These are phyloP conservation scores for Davidsoniella neocaledoniae DNA, from an alignment of 2,329 filamentous ascomycete genomes.

Conservation along the genomic window DNA sequence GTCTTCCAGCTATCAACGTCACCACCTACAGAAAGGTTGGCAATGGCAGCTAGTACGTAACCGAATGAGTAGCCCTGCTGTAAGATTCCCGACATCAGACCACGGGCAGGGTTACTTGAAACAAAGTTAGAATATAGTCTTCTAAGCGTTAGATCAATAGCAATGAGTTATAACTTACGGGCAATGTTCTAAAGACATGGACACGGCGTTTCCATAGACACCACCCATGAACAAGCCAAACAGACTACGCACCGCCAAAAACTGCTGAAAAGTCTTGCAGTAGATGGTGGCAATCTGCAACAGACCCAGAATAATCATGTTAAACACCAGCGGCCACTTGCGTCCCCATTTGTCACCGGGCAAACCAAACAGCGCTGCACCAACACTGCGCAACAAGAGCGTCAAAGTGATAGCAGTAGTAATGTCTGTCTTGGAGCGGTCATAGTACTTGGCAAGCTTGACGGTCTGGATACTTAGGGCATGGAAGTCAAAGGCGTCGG, in stretches of 20 bases:
- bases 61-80: conserved; percentile 70
- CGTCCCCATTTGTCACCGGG: conserved; percentile 65
- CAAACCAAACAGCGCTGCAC: conserved; percentile 60
- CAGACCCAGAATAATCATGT: conserved; percentile 55
- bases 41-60: conserved; percentile 61
- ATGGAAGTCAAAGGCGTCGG: conserved; percentile 74
- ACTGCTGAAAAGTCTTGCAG: conserved; percentile 51
- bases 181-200: conserved; percentile 62
- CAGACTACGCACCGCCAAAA: conserved; percentile 53
- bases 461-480: conserved; percentile 62
- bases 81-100: conserved; percentile 58
- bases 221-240: conserved; percentile 76
- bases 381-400: conserved; percentile 55
- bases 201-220: conserved; percentile 60
- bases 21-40: conserved; percentile 56
- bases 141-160: not conserved
- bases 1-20: conserved; percentile 51
- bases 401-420: conserved; percentile 62
- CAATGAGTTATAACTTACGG: conserved; percentile 33
- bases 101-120: conserved; percentile 42
- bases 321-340: conserved; percentile 70
- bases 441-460: conserved; percentile 42
- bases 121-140: conserved; percentile 13
- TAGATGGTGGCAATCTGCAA: conserved; percentile 65
- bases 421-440: conserved; percentile 44